Conservation (phyloP, 164 flowering plant species). For the Vitis riparia region DNA sequence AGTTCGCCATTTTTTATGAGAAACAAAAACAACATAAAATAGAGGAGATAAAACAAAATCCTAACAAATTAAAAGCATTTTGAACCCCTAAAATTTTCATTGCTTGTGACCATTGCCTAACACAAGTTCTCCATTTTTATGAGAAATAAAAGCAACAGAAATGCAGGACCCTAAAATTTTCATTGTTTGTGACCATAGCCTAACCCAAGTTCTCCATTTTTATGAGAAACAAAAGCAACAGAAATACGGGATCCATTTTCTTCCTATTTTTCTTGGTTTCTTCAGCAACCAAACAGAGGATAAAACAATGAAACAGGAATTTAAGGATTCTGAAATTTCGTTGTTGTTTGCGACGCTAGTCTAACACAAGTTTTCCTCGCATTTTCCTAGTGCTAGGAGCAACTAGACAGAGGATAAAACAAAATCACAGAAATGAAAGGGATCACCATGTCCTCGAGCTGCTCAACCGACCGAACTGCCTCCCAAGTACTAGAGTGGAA, state of each 20-base stretch:
- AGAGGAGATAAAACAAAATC: too few relatives aligned
- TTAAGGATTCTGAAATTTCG: too few relatives aligned
- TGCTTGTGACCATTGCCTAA: not conserved
- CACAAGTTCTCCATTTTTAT: too few relatives aligned
- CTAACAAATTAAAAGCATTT: too few relatives aligned
- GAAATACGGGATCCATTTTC: not conserved
- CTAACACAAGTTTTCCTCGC: too few relatives aligned
- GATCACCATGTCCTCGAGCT: constrained; percentile 73
- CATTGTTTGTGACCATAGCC: too few relatives aligned
- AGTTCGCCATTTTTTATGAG: too few relatives aligned
- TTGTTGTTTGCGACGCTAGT: too few relatives aligned
- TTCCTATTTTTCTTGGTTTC: not conserved
- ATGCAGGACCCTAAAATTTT: not conserved
- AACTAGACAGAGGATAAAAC: not conserved
- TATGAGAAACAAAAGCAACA: not conserved
- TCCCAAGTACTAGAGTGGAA: constrained; percentile 60
- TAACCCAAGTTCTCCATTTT: not conserved
- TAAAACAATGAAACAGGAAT: not conserved
- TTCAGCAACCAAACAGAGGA: not conserved
- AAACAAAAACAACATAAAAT: not conserved
- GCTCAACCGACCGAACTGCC: constrained; percentile 41
- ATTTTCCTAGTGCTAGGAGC: too few relatives aligned
- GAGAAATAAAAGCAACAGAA: not conserved
- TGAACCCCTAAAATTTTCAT: not conserved
- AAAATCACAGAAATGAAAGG: not conserved